Evolutionary conservation across 2,329 filamentous ascomycete genomes (phyloP), one percentile per base, ranked within the genome.

Genomic region (Raffaelea arxii): DNA sequence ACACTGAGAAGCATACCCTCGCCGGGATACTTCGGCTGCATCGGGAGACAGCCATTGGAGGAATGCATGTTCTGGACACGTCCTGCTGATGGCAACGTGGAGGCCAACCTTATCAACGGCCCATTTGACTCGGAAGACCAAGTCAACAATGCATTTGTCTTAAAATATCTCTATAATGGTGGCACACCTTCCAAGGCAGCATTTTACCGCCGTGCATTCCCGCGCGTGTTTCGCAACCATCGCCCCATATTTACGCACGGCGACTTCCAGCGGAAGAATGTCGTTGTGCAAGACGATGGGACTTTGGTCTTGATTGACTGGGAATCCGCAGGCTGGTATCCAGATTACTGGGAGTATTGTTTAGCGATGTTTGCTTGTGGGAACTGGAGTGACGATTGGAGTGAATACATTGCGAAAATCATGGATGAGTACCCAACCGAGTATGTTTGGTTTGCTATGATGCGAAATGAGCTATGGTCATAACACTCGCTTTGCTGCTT

Each of bases 1-100:
- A 23, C 38, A 9, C n/a, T 40, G 10, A 18, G 38, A 14, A 21
- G 38, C 38, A 19, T 40, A 40, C 38, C 38, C 4, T 21, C 38
- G 4, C 38, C 38, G 11, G 38, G 18, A 22, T 40, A 40, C 38
- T 40, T 22, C 24, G 38, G 38, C 10, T 40, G 38, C n/a, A 22
- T 40, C n/a, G 38, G 38, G 38, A 18, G 38, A 24, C 38, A 23
- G 21, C 38, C 38, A 22, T 24, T 40, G 38, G 38, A 40, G 38
- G 38, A 40, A 25, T 40, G 38, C 38, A 25, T 40, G 38, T 40
- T 40, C 21, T 40, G 38, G 38, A 40, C 38, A 22, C 38, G 38
- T 9, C 38, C 38, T 22, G 38, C 22, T 22, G 38, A 40, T 19
- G 38, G 38, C 38, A 40, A 24, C 18, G 38, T 40, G 38, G 38